phyloP scores from a whole-genome alignment of 1,284 basidiomycete species.

The Boletus hoseneyae region DNA sequence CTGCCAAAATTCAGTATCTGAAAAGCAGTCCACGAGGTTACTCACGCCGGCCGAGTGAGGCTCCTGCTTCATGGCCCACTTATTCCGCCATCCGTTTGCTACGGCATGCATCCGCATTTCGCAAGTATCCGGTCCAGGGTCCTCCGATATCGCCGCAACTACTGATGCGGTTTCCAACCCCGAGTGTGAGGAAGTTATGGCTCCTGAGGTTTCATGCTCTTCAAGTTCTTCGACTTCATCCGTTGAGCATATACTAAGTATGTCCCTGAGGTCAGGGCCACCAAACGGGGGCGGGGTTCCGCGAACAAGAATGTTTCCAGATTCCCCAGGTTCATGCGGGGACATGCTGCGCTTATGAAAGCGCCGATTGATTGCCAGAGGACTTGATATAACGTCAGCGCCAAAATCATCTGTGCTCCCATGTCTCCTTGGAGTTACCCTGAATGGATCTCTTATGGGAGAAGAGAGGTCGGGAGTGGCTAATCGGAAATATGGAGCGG shows the following conservation, averaged over 20 bases:
- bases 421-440: conserved; percentile 11
- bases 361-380: conserved; percentile 36
- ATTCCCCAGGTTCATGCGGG: conserved; percentile 1
- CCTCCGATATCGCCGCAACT: conserved; percentile 16
- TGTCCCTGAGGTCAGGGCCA: conserved; percentile 47
- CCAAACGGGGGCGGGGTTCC: conserved; percentile 31
- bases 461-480: conserved; percentile 64
- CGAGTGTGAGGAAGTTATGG: background rate
- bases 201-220: conserved; percentile 8
- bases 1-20: conserved; percentile 25
- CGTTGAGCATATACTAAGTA: conserved; percentile 42
- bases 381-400: conserved; percentile 62
- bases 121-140: conserved; percentile 21
- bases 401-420: conserved; percentile 43
- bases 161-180: background rate
- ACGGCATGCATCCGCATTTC: conserved; percentile 42
- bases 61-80: conserved; percentile 41
- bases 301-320: conserved; percentile 37
- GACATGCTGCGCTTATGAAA: conserved; percentile 12
- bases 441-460: conserved; percentile 37
- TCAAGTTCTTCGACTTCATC: conserved; percentile 47
- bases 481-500: conserved; percentile 46
- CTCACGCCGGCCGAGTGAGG: conserved; percentile 23
- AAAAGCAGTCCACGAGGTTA: conserved; percentile 10
- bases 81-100: conserved; percentile 58